These are phyloP conservation scores for Trichoderma asperellum DNA, from an alignment of 2,329 filamentous ascomycete species.

Conservation along the genomic window DNA sequence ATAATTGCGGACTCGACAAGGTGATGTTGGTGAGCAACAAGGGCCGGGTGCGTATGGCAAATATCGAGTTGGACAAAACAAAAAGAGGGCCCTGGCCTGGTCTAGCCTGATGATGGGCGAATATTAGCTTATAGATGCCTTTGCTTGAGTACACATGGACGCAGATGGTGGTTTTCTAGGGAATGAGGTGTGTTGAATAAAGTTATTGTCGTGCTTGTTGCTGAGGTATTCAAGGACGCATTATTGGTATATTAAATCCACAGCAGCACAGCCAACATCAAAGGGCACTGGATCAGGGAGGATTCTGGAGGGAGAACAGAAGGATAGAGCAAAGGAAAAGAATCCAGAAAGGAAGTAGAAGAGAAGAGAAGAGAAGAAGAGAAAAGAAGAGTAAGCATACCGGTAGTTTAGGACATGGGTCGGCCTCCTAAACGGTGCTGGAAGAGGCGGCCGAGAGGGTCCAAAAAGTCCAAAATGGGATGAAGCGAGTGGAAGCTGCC, in stretches of 20 bases:
- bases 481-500: conserved; percentile 18
- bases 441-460: conserved; percentile 7
- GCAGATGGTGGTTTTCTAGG: neutral
- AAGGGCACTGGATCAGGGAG: conserved; percentile 5
- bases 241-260: conserved; percentile 12
- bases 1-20: neutral
- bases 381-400: conserved; percentile 11
- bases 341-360: neutral
- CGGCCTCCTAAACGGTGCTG: conserved; percentile 16
- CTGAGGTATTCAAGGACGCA: conserved; percentile 9
- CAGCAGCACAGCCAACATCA: neutral
- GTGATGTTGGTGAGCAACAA: neutral
- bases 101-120: conserved; percentile 15
- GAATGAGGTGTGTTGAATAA: conserved; percentile 10
- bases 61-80: neutral
- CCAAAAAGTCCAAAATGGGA: conserved; percentile 18
- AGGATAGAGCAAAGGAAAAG: neutral
- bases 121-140: conserved; percentile 20
- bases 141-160: neutral
- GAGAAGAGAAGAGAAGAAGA: neutral
- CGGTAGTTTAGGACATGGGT: conserved; percentile 27
- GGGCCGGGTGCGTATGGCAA: neutral
- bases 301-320: neutral
- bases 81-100: conserved; percentile 16
- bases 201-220: neutral